Evolutionary conservation across 148 eudicot genomes (phyloP).

Genomic region (Rhododendron henanense): DNA sequence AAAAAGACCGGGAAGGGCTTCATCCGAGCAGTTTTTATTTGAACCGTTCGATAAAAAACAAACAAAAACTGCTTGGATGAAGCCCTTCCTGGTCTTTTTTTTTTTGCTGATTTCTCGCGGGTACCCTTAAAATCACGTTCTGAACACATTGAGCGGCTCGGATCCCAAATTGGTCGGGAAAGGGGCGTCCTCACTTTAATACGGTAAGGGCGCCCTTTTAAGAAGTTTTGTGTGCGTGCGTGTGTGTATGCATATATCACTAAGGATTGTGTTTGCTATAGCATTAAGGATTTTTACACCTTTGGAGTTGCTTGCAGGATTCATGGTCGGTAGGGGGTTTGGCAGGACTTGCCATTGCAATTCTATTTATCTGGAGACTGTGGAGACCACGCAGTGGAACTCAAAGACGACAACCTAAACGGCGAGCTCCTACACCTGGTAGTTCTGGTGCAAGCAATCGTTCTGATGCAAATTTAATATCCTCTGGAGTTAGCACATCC

Average conservation of each 20-base stretch:
- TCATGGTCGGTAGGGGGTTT: slow-evolving; percentile 64
- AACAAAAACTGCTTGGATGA: too few relatives aligned
- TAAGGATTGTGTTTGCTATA: not conserved
- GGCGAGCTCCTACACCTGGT: slow-evolving; percentile 50
- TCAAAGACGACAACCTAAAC: slow-evolving; percentile 69
- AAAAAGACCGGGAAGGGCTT: too few relatives aligned
- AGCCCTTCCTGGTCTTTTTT: too few relatives aligned
- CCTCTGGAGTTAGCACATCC: slow-evolving; percentile 33
- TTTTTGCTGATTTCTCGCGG: too few relatives aligned
- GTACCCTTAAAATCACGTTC: too few relatives aligned
- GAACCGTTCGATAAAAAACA: too few relatives aligned
- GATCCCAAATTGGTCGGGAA: too few relatives aligned
- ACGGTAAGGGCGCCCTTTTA: too few relatives aligned
- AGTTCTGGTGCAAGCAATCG: slow-evolving; percentile 43
- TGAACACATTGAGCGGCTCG: too few relatives aligned
- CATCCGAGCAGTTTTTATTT: too few relatives aligned
- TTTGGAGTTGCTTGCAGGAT: slow-evolving; percentile 37
- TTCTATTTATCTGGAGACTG: slow-evolving; percentile 74
- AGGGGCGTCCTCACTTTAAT: too few relatives aligned
- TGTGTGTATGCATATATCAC: too few relatives aligned
- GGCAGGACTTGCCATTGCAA: slow-evolving; percentile 81
- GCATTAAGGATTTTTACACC: not conserved
- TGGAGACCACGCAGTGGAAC: slow-evolving; percentile 55
- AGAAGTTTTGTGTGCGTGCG: not conserved
- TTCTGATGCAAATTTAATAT: slow-evolving; percentile 25